These are phyloP conservation scores for Phytophthora europaea DNA, from an alignment of 352 stramenopile species.

Conservation along the genomic window DNA sequence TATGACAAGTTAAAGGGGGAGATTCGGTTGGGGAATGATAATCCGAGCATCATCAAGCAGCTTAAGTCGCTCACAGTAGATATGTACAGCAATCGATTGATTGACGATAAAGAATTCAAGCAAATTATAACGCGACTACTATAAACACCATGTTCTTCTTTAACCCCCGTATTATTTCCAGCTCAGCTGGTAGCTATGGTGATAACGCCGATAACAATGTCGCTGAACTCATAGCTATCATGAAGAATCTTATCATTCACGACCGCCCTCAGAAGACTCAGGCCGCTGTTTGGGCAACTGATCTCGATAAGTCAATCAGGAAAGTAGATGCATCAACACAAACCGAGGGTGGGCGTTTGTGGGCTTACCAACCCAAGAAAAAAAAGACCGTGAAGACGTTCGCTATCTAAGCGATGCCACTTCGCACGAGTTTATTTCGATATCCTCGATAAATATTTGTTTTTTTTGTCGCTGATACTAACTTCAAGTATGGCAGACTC, in stretches of 20 bases:
- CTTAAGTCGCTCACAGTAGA: conserved; percentile 3
- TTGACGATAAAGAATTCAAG: neutral
- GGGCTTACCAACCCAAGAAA: conserved; percentile 4
- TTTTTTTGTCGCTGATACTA: conserved; percentile 14
- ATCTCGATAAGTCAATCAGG: conserved; percentile 4
- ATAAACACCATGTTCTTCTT: conserved; percentile 31
- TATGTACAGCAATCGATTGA: conserved; percentile 21
- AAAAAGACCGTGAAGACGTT: conserved; percentile 1
- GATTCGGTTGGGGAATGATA: too few species aligned
- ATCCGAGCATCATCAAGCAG: too few species aligned
- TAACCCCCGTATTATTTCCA: conserved; percentile 29
- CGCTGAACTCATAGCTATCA: conserved; percentile 20
- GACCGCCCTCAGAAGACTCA: neutral
- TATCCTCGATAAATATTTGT: conserved; percentile 10
- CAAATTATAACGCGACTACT: conserved; percentile 9
- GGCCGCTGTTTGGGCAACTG: neutral
- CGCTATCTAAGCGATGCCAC: conserved; percentile 1
- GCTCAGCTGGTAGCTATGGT: conserved; percentile 30
- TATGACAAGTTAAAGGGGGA: neutral
- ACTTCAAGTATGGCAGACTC: conserved; percentile 16
- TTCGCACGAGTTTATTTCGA: neutral
- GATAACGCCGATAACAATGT: conserved; percentile 34
- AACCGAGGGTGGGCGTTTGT: neutral
- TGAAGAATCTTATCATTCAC: conserved; percentile 27
- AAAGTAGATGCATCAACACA: conserved; percentile 2